Evolutionary conservation across 352 stramenopile species (phyloP).

Genomic region (Phytophthora sansomeana): DNA sequence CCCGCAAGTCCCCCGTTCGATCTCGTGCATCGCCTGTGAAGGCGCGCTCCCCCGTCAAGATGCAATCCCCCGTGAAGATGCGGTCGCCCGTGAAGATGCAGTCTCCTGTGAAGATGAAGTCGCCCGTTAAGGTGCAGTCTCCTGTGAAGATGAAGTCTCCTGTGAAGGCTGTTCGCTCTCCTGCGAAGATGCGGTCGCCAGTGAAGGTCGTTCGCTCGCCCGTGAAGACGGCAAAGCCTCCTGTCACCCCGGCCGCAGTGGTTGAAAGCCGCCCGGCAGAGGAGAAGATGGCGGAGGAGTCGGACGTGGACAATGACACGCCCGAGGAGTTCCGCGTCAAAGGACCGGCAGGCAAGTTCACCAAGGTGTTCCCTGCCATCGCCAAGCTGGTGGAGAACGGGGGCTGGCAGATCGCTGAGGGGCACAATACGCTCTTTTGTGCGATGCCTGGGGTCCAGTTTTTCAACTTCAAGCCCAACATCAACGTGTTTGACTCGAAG

Average conservation of each 20-base stretch:
- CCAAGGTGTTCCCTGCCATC: constrained; percentile 49
- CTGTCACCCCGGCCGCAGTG: constrained; percentile 14
- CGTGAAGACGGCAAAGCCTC: neutral
- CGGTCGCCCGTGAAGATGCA: constrained; percentile 11
- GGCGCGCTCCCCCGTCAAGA: constrained; percentile 10
- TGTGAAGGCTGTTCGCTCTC: constrained; percentile 8
- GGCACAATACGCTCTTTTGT: constrained; percentile 69
- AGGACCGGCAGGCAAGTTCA: constrained; percentile 51
- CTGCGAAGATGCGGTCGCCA: constrained; percentile 16
- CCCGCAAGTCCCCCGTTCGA: neutral
- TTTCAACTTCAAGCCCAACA: constrained; percentile 85
- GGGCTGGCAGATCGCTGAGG: constrained; percentile 73
- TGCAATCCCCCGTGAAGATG: constrained; percentile 11
- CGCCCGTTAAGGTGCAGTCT: constrained; percentile 3
- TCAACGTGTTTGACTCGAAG: constrained; percentile 86
- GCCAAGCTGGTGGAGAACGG: constrained; percentile 55
- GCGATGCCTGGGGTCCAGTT: constrained; percentile 82
- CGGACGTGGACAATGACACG: constrained; percentile 19
- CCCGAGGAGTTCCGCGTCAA: constrained; percentile 39
- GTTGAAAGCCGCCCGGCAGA: constrained; percentile 5
- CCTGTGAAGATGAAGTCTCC: constrained; percentile 15
- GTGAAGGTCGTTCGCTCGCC: constrained; percentile 7
- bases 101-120: neutral
- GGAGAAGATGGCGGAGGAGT: constrained; percentile 13
- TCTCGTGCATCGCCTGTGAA: neutral